Base-by-base conservation (phyloP, 2,329 filamentous ascomycete genomes). In the Harringtonia lauricola region DNA sequence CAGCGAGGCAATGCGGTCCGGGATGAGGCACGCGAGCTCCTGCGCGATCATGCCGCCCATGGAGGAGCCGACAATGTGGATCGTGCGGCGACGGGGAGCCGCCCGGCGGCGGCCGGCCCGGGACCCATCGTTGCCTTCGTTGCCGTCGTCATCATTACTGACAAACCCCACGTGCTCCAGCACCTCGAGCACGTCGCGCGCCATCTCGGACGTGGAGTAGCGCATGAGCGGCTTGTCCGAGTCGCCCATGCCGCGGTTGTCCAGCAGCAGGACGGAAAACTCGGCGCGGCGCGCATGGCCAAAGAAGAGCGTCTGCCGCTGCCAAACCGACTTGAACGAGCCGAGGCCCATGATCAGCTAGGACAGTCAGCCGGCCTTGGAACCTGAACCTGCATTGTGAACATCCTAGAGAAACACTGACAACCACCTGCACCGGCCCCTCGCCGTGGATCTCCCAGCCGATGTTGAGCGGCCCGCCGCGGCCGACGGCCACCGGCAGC, bases 21-120 rank as follows among this genome's bases (percentile, higher is more conserved):
- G 76, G 26, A 67, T 62, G n/a, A 68, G 59, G 51, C 62, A 66
- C 19, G 72, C 77, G 4, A 95, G 57, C 64, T 95, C 88, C 62
- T 94, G 88, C 3, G 85, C 78, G 54, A 95, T 90, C 88, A 95
- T 94, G 55, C 88, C 87, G 50, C 87, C 87, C 74, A 94, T 84
- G 47, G 81, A 86, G 51, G 90, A 79, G 44, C 87, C 88, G 29
- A 84, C 68, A 42, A 94, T 59, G 64, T 95, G 79, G 58, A 66
- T 70, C 54, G 68, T 50, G 46, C 57, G 9, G 57, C 43, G 3
- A 44, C 39, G 26, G 36, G 60, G 24, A 26, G 34, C 3, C n/a
- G 46, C 15, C n/a, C 19, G 8, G 18, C 19, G 18, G 18, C 35
- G 1, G 34, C 13, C 21, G 30, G 4, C 4, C 10, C 15, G 2